Evolutionary conservation across 1,139 yeast species (phyloP).

Genomic region (Sugiyamaella neomexicana): DNA sequence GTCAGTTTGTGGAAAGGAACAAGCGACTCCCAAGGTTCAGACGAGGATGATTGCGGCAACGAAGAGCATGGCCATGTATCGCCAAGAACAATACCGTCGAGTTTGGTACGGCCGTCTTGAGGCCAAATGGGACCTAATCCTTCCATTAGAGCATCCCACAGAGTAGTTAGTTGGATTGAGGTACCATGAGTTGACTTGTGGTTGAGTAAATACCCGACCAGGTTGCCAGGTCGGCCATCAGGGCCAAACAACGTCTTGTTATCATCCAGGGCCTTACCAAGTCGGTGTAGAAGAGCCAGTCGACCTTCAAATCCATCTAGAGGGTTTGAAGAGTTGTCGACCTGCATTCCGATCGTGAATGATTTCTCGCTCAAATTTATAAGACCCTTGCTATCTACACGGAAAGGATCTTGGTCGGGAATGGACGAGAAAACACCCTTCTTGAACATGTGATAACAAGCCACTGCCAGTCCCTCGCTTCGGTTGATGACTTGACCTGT

Average conservation of each 20-base stretch:
- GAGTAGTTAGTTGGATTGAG: conserved; percentile 44
- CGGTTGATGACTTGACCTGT: conserved; percentile 41
- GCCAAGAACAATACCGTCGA: conserved; percentile 53
- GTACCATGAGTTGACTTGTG: conserved; percentile 22
- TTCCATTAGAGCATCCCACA: conserved; percentile 55
- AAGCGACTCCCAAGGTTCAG: conserved; percentile 41
- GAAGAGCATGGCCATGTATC: conserved; percentile 56
- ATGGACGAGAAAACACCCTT: conserved; percentile 48
- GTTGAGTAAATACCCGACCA: conserved; percentile 48
- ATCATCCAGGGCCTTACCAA: conserved; percentile 48
- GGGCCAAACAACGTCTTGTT: conserved; percentile 47
- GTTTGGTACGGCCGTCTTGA: conserved; percentile 48
- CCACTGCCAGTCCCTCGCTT: conserved; percentile 63
- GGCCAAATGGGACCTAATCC: conserved; percentile 61
- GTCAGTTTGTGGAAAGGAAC: conserved; percentile 63
- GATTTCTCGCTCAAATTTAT: conserved; percentile 36
- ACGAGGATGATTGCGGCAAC: conserved; percentile 32
- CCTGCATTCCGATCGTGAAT: conserved; percentile 47
- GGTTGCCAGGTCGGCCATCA: conserved; percentile 54
- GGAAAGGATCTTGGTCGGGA: conserved; percentile 35
- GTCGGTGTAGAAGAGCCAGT: conserved; percentile 44
- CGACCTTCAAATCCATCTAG: conserved; percentile 56
- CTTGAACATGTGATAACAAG: conserved; percentile 54
- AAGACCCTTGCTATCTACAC: conserved; percentile 48
- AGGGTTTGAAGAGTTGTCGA: conserved; percentile 44